These are phyloP conservation scores for Kodamaea nitidulidarum DNA, from an alignment of 805 yeast genomes.

Conservation along the genomic window DNA sequence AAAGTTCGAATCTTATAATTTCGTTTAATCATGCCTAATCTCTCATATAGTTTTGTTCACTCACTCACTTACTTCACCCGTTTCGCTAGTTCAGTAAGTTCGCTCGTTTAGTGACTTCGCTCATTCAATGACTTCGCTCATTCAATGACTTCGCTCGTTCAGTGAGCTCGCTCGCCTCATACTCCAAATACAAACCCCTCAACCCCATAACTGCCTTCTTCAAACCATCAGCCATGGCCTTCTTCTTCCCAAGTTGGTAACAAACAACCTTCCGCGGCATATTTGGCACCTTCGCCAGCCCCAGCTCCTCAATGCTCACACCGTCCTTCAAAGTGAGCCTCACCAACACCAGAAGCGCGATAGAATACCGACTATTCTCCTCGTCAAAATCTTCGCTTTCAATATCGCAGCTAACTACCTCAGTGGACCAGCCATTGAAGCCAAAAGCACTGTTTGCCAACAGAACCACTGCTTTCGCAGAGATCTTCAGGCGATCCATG, in stretches of 20 bases:
- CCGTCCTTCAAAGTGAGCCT: conserved; percentile 43
- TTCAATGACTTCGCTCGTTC: too few species aligned
- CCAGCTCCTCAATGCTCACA: conserved; percentile 33
- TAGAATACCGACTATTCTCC: conserved; percentile 18
- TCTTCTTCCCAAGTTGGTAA: conserved; percentile 41
- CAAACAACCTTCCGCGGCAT: conserved; percentile 32
- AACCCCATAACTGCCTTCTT: conserved; percentile 40
- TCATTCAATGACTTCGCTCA: too few species aligned
- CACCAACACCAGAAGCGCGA: conserved; percentile 26
- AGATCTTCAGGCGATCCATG: conserved; percentile 8
- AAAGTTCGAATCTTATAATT: too few species aligned
- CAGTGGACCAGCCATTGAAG: conserved; percentile 54
- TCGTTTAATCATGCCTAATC: too few species aligned
- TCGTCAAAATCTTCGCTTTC: conserved; percentile 20
- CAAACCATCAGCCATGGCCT: conserved; percentile 45
- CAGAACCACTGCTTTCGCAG: conserved; percentile 23
- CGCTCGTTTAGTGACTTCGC: too few species aligned
- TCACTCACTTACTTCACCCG: too few species aligned
- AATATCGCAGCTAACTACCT: conserved; percentile 25
- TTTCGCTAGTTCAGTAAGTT: background rate
- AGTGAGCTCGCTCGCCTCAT: background rate
- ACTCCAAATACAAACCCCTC: conserved; percentile 16
- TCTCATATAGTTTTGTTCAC: too few species aligned
- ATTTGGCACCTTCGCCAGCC: conserved; percentile 34
- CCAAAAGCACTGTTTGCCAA: conserved; percentile 54